Base-by-base conservation (phyloP, 2,329 filamentous ascomycete genomes). In the Pestalotiopsis sp. region DNA sequence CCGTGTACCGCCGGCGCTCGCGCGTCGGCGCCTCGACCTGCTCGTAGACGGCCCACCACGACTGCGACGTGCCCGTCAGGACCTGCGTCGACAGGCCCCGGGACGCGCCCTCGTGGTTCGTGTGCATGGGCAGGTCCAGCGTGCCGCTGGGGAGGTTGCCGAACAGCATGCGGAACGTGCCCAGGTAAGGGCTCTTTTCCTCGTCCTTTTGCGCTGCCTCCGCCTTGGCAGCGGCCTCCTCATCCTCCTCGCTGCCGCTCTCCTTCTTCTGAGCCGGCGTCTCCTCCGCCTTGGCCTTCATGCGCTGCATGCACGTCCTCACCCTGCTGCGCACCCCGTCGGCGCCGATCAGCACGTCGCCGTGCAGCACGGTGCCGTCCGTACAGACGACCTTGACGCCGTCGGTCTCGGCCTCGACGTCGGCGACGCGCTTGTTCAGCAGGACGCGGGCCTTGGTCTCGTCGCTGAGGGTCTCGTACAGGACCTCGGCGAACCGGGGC, bases 41-140 rank as follows among this genome's bases (percentile, higher is more conserved):
- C 58, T 67, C 66, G 59, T 67, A 67, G 39, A 67, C 39, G 36
- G 25, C 39, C 57, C 57, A 67, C 66, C 66, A 67, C n/a, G 66
- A n/a, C 38, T 56, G 66, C 25, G 41, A 38, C 12, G 31, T 45
- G 27, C 65, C 65, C 31, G 57, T 61, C 38, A 67, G n/a, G 39
- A 67, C 23, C 45, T 67, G 57, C 57, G 66, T 67, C 31, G 66
- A 67, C n/a, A 63, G 27, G 20, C 66, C 66, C n/a, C 13, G 13
- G 39, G 27, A 38, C 20, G 57, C 66, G 13, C 66, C 66, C 25
- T 67, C 65, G 9, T 23, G 52, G 52, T 66, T 66, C 12, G 49
- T 57, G 14, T 25, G 13, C 13, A 17, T 25, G 17, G 36, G 65
- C 17, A 67, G 56, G 56, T 56, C 65, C 45, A 27, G 52, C 7